Evolutionary conservation across 73 alveolate species (phyloP), one percentile per base, ranked within the genome.

Genomic region (Paramecium sexaurelia): DNA sequence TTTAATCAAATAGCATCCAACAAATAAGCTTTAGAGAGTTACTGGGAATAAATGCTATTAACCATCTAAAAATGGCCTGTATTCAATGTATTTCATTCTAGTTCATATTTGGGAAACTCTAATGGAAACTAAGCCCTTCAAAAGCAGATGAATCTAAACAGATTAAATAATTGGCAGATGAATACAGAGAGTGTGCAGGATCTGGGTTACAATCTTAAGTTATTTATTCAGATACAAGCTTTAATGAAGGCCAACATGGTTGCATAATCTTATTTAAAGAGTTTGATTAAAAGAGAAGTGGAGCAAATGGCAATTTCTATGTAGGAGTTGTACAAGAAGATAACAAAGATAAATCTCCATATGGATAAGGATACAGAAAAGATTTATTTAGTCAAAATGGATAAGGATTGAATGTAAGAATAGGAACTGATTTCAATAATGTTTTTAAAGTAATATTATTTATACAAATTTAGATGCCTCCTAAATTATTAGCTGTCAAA

Each of bases 231-330:
- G 40, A 37, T 3, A 0, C 9, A 41, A 29, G 26, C 9, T 78
- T 78, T 78, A 24, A 10, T 37, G 73, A 45, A 78, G 90, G 90
- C 5, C 9, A 78, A 39, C 90, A 78, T 78, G 90, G 90, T 24
- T 78, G 90, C 45, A 37, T 78, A 10, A 22, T 78, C 29, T n/a
- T 78, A 39, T 78, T 78, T 19, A 45, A 37, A 29, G 90, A 78
- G 20, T 40, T 41, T 40, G 90, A 78, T 78, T 6, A 78, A 29
- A 78, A 78, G 45, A 32, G 90, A 45, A 75, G 33, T 43, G 40
- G 40, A 26, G 47, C 43, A 2, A 78, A 78, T 78, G 90, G 90
- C 0, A 78, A 78, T 40, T 78, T 78, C 66, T 29, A 22, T 78
- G 55, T 78, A 15, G 90, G 90, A 41, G 71, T 45, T 41, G 90